These are phyloP conservation scores for Selaginella moellendorffii DNA, from an alignment of 75 land plant species.

Conservation along the genomic window DNA sequence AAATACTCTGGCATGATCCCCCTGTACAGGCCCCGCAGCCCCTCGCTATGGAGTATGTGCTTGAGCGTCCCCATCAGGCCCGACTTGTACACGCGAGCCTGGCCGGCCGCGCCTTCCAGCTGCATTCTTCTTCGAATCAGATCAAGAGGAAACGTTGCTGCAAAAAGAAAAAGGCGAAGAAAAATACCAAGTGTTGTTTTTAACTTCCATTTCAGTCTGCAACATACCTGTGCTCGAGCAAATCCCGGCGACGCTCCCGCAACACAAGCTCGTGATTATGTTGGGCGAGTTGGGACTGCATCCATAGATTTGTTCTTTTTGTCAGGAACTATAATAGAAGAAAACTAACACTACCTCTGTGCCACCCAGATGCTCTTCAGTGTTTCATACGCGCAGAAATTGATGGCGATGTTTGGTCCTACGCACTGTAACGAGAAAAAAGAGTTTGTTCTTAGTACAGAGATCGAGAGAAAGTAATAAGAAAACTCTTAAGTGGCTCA, in stretches of 20 bases:
- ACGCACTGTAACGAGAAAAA: conserved; percentile 49
- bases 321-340: background rate
- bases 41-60: conserved; percentile 50
- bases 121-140: conserved; percentile 77
- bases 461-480: background rate
- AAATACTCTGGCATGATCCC: conserved; percentile 88
- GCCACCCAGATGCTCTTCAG: conserved; percentile 55
- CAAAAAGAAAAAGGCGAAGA: background rate
- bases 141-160: conserved; percentile 85
- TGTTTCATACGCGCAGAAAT: conserved; percentile 82
- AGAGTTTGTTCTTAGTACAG: background rate
- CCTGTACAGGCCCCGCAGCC: conserved; percentile 54
- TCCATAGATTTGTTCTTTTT: background rate
- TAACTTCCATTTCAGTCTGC: background rate
- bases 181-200: background rate
- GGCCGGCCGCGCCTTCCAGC: conserved; percentile 77
- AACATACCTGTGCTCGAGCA: conserved; percentile 78
- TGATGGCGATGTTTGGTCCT: conserved; percentile 84
- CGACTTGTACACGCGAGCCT: conserved; percentile 47
- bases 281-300: conserved; percentile 60
- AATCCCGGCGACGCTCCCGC: conserved; percentile 88
- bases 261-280: conserved; percentile 54
- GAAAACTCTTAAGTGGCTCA: background rate
- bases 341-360: conserved; percentile 33
- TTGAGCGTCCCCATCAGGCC: conserved; percentile 56